Evolutionary conservation across 2,329 filamentous ascomycete species (phyloP).

Genomic region (Dactylella cylindrospora): DNA sequence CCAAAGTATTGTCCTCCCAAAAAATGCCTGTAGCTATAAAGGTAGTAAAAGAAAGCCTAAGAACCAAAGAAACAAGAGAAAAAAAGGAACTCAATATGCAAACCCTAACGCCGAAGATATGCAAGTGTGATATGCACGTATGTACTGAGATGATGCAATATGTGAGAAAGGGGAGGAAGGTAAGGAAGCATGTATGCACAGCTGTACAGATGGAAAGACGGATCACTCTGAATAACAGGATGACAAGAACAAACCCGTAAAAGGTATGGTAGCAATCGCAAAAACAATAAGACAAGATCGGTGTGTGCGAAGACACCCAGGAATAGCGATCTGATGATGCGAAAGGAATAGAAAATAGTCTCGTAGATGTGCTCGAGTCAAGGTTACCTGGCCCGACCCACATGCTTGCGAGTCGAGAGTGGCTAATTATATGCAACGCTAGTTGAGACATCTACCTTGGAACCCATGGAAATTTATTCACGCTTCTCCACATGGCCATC

Average conservation of each 20-base stretch:
- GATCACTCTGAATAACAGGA: constrained; percentile 10
- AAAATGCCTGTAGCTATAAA: neutral
- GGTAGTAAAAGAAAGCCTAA: neutral
- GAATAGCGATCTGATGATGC: constrained; percentile 8
- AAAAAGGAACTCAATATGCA: constrained; percentile 3
- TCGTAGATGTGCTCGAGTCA: neutral
- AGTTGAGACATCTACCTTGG: neutral
- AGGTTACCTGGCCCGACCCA: no score
- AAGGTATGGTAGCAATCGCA: neutral
- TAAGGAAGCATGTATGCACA: constrained; percentile 1
- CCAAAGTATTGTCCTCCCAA: no score
- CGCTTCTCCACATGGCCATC: constrained; percentile 35
- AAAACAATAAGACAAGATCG: neutral
- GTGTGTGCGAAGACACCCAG: constrained; percentile 1
- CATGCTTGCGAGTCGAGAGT: neutral
- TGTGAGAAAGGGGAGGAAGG: neutral
- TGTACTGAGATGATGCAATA: constrained; percentile 2
- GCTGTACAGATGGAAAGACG: constrained; percentile 24
- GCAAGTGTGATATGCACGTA: constrained; percentile 20
- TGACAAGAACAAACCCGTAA: neutral
- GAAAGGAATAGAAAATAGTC: constrained; percentile 4
- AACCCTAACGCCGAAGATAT: constrained; percentile 26
- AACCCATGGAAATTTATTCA: neutral
- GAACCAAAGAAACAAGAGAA: no score
- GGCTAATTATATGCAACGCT: constrained; percentile 9